Base-by-base conservation (phyloP, 225 moss, liverwort and hornwort genomes). In the Physcomitrium patens region DNA sequence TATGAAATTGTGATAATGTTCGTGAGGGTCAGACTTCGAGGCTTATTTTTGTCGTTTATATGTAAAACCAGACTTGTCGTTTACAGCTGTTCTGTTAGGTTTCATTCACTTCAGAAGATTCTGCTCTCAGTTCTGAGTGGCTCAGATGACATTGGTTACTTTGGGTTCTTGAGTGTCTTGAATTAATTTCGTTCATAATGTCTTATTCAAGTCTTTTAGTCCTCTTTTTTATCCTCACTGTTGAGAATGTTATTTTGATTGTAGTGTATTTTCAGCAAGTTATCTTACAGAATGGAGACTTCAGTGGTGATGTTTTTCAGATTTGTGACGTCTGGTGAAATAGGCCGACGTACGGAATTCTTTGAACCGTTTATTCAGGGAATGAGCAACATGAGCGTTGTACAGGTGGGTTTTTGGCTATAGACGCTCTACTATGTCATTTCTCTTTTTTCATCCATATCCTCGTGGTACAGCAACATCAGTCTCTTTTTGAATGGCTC, bases 281-380 rank as follows among this genome's bases (percentile, higher is more conserved):
- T 65, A 51, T 44, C 76, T 85, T 63, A 85, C 24, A 76, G 68
- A 42, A 76, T 79, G 67, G 70, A 79, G 80, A 76, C 70, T 91
- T 73, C 85, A 95, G 95, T 95, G 78, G 95, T 95, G 63, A 95
- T 92, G 95, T 95, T 92, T 85, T 95, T 95, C 92, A 95, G 95
- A 81, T 95, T 95, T 86, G 92, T 95, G 76, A 95, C 95, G 54
- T 95, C 95, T 60, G 95, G 78, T 76, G 95, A 95, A 82, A 92
- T 95, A 62, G 86, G 92, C 71, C 91, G 87, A 71, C 87, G 92
- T 49, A 71, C 95, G 42, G 91, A 95, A 46, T 95, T 95, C 80
- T 95, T 95, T 77, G 95, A 92, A 77, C 95, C 95, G 14, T 95
- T 95, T 73, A 87, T 95, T 74, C 84, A 92, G 78, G 95, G 95